phyloP scores from a whole-genome alignment of 768 basidiomycete genomes.

The Kwoniella dejecticola region DNA sequence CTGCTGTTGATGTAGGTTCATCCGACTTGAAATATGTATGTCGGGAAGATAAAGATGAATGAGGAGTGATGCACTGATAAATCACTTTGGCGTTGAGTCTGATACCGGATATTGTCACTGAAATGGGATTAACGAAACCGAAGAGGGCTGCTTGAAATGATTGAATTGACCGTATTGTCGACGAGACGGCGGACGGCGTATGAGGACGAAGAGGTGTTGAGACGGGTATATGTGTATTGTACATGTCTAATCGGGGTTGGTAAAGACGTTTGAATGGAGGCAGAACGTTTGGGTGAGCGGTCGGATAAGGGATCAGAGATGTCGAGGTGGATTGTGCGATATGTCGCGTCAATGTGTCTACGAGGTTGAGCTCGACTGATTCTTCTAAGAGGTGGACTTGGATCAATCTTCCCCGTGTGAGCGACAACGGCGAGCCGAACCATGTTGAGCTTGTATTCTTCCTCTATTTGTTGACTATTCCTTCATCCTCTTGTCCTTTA shows the following conservation, averaged over 20 bases:
- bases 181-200: no score
- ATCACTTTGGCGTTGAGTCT: slow-evolving; percentile 12
- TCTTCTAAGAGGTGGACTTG: no score
- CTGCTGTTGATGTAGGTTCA: background rate
- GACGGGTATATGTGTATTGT: background rate
- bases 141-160: slow-evolving; percentile 1
- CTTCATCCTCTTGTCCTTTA: background rate
- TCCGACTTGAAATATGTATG: background rate
- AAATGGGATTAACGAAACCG: slow-evolving; percentile 8
- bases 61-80: slow-evolving; percentile 21
- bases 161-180: background rate
- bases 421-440: slow-evolving; percentile 21
- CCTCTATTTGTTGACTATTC: background rate
- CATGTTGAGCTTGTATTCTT: slow-evolving; percentile 10
- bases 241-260: no score
- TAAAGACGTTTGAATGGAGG: no score
- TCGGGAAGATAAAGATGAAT: background rate
- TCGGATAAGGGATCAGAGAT: no score
- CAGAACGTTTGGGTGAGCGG: no score
- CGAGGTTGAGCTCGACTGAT: no score
- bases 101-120: background rate
- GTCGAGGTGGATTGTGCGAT: no score
- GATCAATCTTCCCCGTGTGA: background rate
- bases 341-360: no score
- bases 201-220: slow-evolving; percentile 5